Evolutionary conservation across 495 filamentous ascomycete genomes (phyloP).

Genomic region (Xylaria castorea): DNA sequence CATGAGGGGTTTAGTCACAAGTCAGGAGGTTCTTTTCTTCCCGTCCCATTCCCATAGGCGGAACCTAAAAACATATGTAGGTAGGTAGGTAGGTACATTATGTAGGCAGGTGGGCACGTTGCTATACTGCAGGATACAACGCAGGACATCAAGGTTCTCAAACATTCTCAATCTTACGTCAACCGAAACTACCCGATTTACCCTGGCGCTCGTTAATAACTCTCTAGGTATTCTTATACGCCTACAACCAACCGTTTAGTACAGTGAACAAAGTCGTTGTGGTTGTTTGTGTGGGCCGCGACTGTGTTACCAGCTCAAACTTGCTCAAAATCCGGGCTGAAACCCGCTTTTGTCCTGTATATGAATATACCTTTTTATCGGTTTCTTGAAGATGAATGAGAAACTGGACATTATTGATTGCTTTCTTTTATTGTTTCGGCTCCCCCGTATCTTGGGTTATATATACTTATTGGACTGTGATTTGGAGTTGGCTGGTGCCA

Average conservation of each 20-base stretch:
- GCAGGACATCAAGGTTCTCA: slow-evolving; percentile 19
- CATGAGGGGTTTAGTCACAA: not conserved
- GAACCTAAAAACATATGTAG: not conserved
- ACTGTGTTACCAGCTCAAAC: slow-evolving; percentile 8
- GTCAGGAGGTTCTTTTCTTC: not conserved
- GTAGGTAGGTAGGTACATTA: not conserved
- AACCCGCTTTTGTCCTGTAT: not conserved
- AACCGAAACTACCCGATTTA: not conserved
- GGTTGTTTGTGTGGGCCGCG: slow-evolving; percentile 21
- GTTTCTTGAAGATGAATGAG: not conserved
- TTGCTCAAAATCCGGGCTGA: slow-evolving; percentile 19
- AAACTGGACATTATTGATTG: too few relatives aligned
- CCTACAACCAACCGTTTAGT: not conserved
- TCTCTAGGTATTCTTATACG: too few relatives aligned
- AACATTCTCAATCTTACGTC: not conserved
- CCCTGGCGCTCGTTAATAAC: too few relatives aligned
- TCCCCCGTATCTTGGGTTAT: not conserved
- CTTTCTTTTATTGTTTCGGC: not conserved
- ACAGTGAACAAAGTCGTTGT: not conserved
- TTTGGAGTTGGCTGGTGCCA: not conserved
- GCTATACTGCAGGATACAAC: not conserved
- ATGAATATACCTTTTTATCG: not conserved
- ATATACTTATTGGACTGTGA: not conserved
- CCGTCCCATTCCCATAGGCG: not conserved
- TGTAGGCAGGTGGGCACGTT: not conserved